A percentile compares a stretch with the other conserved stretches of the same genome.
These are phyloP conservation scores for Phytophthora palmivora DNA, from an alignment of 352 stramenopile species.

Conservation along the genomic window DNA sequence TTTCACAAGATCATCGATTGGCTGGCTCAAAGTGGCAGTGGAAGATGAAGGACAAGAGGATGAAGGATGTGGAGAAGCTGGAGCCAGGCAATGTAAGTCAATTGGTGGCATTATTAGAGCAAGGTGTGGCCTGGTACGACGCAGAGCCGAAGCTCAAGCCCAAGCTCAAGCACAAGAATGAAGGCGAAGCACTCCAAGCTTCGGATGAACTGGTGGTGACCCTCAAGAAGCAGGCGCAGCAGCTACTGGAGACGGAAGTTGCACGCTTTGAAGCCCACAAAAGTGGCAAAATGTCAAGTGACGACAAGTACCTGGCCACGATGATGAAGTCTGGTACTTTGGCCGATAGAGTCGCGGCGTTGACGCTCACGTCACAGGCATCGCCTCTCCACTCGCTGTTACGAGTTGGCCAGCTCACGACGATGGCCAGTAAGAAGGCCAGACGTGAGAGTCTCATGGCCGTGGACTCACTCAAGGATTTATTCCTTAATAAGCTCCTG, in stretches of 20 bases:
- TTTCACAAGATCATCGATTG: conserved; percentile 16
- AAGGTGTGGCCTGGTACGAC: conserved; percentile 49
- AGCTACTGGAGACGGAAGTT: conserved; percentile 67
- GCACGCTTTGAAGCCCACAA: conserved; percentile 66
- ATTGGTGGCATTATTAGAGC: conserved; percentile 42
- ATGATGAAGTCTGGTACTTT: conserved; percentile 92
- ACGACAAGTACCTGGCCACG: conserved; percentile 87
- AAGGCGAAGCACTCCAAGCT: conserved; percentile 18
- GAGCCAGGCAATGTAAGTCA: conserved; percentile 30
- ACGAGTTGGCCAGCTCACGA: conserved; percentile 83
- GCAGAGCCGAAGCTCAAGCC: conserved; percentile 37
- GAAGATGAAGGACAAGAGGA: conserved; percentile 16
- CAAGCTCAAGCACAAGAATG: conserved; percentile 28
- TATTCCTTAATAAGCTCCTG: conserved; percentile 94
- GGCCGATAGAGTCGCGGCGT: conserved; percentile 90
- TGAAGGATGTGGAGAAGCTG: not conserved
- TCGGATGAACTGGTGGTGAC: conserved; percentile 52
- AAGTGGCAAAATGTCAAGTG: conserved; percentile 77
- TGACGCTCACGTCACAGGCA: conserved; percentile 89
- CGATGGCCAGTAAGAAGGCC: conserved; percentile 92
- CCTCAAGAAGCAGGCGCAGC: conserved; percentile 68
- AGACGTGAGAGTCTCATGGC: conserved; percentile 90
- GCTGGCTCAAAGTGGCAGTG: conserved; percentile 20
- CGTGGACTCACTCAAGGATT: conserved; percentile 92
- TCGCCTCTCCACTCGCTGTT: conserved; percentile 84